Conservation (phyloP, 2,329 filamentous ascomycete genomes). For the Hirsutella thompsonii region DNA sequence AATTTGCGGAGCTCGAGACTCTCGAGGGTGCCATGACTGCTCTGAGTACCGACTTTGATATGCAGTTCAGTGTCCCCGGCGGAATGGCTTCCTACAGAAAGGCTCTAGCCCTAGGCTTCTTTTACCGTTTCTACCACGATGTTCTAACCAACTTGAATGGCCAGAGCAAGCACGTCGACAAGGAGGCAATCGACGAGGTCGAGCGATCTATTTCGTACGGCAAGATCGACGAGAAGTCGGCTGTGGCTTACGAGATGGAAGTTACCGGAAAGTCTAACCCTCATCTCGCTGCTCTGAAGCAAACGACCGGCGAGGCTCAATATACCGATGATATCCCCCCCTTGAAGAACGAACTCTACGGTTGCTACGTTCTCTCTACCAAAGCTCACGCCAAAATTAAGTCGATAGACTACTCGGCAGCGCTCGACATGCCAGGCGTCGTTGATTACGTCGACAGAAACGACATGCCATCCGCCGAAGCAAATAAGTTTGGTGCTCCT, state of each 20-base stretch:
- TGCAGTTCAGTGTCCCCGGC: slow-evolving; percentile 82
- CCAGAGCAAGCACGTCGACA: slow-evolving; percentile 39
- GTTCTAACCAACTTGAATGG: slow-evolving; percentile 51
- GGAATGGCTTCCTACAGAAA: slow-evolving; percentile 97
- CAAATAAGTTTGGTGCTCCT: slow-evolving; percentile 87
- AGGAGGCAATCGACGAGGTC: slow-evolving; percentile 70
- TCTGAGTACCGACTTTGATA: slow-evolving; percentile 78
- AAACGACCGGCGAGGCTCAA: slow-evolving; percentile 85
- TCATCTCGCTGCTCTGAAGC: slow-evolving; percentile 85
- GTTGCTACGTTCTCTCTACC: slow-evolving; percentile 75
- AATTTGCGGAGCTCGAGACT: slow-evolving; percentile 67
- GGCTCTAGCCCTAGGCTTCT: slow-evolving; percentile 81
- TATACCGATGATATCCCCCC: slow-evolving; percentile 93
- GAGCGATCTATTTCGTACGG: slow-evolving; percentile 74
- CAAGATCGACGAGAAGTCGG: slow-evolving; percentile 61
- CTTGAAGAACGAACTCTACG: slow-evolving; percentile 78
- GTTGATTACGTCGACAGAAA: slow-evolving; percentile 71
- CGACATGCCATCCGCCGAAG: slow-evolving; percentile 64
- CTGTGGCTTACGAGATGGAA: slow-evolving; percentile 67
- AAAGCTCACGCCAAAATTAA: slow-evolving; percentile 79
- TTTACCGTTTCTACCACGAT: slow-evolving; percentile 95
- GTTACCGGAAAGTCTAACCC: slow-evolving; percentile 75
- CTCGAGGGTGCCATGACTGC: slow-evolving; percentile 84
- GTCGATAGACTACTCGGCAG: slow-evolving; percentile 61
- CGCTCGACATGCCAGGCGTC: slow-evolving; percentile 77